phyloP scores from a whole-genome alignment of 805 yeast genomes.

The Ogataea ganodermae region DNA sequence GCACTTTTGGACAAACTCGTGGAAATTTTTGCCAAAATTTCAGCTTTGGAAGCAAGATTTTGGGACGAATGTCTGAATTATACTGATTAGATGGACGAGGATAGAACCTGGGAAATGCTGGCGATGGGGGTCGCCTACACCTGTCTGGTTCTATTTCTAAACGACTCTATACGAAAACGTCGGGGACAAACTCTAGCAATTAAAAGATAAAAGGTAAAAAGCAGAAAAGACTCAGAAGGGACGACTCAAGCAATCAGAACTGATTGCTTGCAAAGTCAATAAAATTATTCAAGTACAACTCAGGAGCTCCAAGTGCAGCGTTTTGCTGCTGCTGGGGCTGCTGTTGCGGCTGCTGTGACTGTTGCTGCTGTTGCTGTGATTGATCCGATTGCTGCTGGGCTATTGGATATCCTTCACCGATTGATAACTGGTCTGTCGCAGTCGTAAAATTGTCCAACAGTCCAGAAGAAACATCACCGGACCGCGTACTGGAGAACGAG shows the following conservation, averaged over 20 bases:
- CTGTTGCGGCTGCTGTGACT: background rate
- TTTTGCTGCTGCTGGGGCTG: constrained; percentile 2
- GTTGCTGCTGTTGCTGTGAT: background rate
- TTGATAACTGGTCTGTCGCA: background rate
- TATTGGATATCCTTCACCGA: background rate
- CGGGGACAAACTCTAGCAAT: constrained; percentile 3
- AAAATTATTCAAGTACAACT: constrained; percentile 8
- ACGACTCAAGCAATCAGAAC: background rate
- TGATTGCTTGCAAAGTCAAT: constrained; percentile 11
- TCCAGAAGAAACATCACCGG: background rate
- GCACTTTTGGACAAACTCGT: constrained; percentile 47
- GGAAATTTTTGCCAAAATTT: constrained; percentile 60
- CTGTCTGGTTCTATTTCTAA: background rate
- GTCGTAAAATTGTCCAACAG: background rate
- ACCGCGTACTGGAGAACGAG: background rate
- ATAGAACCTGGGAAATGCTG: background rate
- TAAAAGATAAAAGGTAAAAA: background rate
- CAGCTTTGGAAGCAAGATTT: constrained; percentile 61
- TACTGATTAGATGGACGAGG: constrained; percentile 1
- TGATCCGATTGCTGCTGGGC: background rate
- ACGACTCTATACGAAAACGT: background rate
- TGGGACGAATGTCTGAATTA: constrained; percentile 52
- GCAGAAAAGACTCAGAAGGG: background rate
- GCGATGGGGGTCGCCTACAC: constrained; percentile 2
- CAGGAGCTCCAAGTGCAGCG: constrained; percentile 5